Percentiles rank a stretch among this genome's conserved stretches.
Conservation (phyloP, 371 early-diverging fungal genomes). For the Syncephalis plumigaleata region DNA sequence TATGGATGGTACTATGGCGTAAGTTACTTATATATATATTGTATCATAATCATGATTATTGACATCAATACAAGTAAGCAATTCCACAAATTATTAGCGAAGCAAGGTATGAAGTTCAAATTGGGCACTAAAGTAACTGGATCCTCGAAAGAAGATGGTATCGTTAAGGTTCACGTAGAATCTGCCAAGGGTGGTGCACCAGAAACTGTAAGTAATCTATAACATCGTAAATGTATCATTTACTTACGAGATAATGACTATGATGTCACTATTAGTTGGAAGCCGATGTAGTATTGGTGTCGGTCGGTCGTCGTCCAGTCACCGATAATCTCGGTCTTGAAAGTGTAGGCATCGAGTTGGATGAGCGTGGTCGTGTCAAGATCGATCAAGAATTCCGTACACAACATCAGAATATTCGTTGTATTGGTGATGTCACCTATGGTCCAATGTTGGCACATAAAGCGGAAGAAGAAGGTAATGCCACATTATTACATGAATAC, state of each 20-base stretch:
- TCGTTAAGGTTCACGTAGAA: slow-evolving; percentile 82
- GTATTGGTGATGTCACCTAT: slow-evolving; percentile 92
- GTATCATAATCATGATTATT: slow-evolving; percentile 6
- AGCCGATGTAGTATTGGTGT: slow-evolving; percentile 84
- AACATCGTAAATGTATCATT: background rate
- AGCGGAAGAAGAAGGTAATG: slow-evolving; percentile 95
- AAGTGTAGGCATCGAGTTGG: slow-evolving; percentile 72
- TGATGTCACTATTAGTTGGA: slow-evolving; percentile 13
- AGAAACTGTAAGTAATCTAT: slow-evolving; percentile 40
- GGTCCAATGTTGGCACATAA: slow-evolving; percentile 99
- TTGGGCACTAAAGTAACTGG: slow-evolving; percentile 87
- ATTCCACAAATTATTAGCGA: slow-evolving; percentile 78
- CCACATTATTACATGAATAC: too few species aligned
- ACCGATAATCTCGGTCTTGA: slow-evolving; percentile 86
- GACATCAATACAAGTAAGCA: slow-evolving; percentile 29
- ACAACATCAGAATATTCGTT: slow-evolving; percentile 70
- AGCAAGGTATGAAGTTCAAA: slow-evolving; percentile 98
- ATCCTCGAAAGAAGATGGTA: slow-evolving; percentile 65
- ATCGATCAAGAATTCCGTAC: slow-evolving; percentile 84
- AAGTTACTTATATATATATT: slow-evolving; percentile 10
- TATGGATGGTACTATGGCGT: slow-evolving; percentile 90
- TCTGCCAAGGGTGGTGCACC: slow-evolving; percentile 65
- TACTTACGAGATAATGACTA: background rate
- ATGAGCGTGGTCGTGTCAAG: slow-evolving; percentile 78
- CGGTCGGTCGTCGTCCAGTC: slow-evolving; percentile 91